Evolutionary conservation across 345 rosid species (phyloP).

Genomic region (Hibiscus syriacus): DNA sequence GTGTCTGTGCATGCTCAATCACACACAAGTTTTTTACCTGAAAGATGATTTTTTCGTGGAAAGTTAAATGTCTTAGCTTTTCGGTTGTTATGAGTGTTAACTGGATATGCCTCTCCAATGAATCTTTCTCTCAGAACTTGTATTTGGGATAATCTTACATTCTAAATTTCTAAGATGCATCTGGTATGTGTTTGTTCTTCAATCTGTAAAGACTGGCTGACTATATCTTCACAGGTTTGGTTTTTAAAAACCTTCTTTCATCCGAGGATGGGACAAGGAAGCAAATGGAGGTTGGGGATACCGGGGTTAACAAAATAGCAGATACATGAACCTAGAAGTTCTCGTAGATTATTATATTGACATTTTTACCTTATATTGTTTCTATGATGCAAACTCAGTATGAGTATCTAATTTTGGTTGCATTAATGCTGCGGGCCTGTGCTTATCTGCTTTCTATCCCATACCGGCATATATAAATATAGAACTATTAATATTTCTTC

Average conservation of each 20-base stretch:
- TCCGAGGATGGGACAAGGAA: background rate
- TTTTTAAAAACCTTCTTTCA: background rate
- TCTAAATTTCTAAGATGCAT: background rate
- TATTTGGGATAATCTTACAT: background rate
- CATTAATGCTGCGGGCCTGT: background rate
- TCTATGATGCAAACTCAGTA: background rate
- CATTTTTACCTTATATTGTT: background rate
- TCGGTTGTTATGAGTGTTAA: constrained; percentile 1
- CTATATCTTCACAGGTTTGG: background rate
- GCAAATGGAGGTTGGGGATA: background rate
- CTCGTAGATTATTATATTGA: background rate
- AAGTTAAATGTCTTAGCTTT: background rate
- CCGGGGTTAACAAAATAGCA: background rate
- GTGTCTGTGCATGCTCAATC: background rate
- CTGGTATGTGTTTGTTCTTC: background rate
- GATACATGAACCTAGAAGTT: background rate
- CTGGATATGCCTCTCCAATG: background rate
- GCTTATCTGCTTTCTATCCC: background rate
- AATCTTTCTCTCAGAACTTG: background rate
- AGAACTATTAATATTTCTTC: background rate
- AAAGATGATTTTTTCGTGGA: background rate
- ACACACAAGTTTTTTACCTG: background rate
- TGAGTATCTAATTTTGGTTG: background rate
- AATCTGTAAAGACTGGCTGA: background rate
- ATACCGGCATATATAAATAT: background rate